phyloP scores from a whole-genome alignment of 192 early-diverging fungal genomes.

The Paraglomus occultum region DNA sequence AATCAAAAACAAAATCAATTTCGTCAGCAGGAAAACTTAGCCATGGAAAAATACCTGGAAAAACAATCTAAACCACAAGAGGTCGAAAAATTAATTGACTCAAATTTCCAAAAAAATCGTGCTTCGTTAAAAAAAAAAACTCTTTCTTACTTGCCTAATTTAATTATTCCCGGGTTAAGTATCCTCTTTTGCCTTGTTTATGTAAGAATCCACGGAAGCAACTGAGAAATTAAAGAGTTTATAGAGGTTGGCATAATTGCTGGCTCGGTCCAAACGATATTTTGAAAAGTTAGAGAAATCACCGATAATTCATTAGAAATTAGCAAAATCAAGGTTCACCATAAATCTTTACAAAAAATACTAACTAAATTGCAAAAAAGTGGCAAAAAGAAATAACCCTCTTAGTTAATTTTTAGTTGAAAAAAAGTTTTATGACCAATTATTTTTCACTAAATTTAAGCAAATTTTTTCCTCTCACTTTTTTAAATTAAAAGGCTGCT shows the following conservation, averaged over 20 bases:
- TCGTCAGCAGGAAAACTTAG: constrained; percentile 2
- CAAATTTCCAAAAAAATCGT: constrained; percentile 2
- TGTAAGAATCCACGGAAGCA: neutral
- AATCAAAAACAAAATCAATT: neutral
- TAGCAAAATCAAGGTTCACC: no score
- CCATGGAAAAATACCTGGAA: constrained; percentile 3
- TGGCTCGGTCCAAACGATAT: neutral
- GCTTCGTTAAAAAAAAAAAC: neutral
- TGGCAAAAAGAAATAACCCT: no score
- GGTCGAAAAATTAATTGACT: neutral
- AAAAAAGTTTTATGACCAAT: no score
- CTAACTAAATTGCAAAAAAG: no score
- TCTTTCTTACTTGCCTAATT: constrained; percentile 3
- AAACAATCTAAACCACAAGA: neutral
- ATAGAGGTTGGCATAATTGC: neutral
- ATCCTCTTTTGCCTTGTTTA: constrained; percentile 14
- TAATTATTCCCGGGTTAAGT: neutral
- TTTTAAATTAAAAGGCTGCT: no score
- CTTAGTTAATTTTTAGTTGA: no score
- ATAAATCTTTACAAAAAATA: no score
- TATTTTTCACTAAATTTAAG: no score
- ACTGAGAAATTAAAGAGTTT: neutral
- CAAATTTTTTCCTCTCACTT: no score
- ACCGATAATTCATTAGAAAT: no score
- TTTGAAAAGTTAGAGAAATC: constrained; percentile 11